Evolutionary conservation across 305 asterid species (phyloP).

Genomic region (Fraxinus latifolia): DNA sequence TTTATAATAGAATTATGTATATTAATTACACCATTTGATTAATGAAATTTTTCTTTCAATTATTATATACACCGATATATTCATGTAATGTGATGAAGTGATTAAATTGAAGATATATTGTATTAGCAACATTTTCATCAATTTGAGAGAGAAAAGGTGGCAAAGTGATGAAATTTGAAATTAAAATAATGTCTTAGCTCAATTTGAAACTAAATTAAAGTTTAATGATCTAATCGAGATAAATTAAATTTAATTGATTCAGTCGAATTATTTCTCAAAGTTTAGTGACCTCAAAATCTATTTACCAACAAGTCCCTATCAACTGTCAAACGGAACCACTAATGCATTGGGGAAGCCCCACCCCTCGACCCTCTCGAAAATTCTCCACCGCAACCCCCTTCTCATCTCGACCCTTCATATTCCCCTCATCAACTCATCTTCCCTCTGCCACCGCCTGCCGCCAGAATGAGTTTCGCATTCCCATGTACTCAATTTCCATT

Average conservation of each 20-base stretch:
- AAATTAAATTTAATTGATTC: background rate
- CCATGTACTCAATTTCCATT: conserved; percentile 23
- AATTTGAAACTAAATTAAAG: background rate
- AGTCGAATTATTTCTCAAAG: background rate
- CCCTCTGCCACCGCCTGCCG: conserved; percentile 29
- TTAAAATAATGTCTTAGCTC: background rate
- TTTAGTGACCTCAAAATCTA: background rate
- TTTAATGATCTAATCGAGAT: background rate
- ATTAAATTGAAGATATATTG: background rate
- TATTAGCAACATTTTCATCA: background rate
- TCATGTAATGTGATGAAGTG: background rate
- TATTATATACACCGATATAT: too few species aligned
- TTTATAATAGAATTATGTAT: too few species aligned
- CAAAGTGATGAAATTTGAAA: too few species aligned
- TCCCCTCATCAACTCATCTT: conserved; percentile 17
- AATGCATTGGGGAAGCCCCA: conserved; percentile 25
- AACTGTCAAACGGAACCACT: conserved; percentile 30
- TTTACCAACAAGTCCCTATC: background rate
- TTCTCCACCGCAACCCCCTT: conserved; percentile 31
- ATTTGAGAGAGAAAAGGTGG: background rate
- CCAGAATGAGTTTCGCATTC: conserved; percentile 33
- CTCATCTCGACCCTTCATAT: background rate
- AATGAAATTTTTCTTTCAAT: too few species aligned
- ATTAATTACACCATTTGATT: background rate
- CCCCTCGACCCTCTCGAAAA: conserved; percentile 23